Evolutionary conservation across 495 filamentous ascomycete species (phyloP).

Genomic region (Collariella sp.): DNA sequence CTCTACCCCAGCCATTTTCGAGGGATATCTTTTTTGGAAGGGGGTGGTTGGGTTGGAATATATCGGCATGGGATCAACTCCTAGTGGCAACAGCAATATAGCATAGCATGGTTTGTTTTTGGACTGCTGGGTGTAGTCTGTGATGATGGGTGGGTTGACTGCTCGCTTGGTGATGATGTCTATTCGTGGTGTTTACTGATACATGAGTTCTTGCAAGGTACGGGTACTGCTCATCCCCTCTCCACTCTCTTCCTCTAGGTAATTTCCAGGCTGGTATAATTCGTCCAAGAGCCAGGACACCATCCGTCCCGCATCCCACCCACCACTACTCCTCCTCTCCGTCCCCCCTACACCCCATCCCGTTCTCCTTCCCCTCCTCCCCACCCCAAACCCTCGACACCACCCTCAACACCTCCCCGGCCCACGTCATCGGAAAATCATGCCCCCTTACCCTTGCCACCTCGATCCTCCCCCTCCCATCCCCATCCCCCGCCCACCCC

Average conservation of each 20-base stretch:
- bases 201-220: too few relatives aligned
- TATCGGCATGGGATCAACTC: constrained; percentile 10
- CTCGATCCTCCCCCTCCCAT: not conserved
- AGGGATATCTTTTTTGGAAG: not conserved
- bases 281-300: too few relatives aligned
- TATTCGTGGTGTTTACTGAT: too few relatives aligned
- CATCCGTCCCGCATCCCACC: not conserved
- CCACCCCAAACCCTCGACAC: constrained; percentile 36
- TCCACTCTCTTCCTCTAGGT: too few relatives aligned
- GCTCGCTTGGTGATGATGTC: too few relatives aligned
- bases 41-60: not conserved
- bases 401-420: constrained; percentile 29
- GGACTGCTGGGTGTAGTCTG: too few relatives aligned
- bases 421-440: constrained; percentile 44
- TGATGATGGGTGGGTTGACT: not conserved
- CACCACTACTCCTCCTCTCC: not conserved
- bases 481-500: constrained; percentile 27
- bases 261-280: too few relatives aligned
- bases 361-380: not conserved
- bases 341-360: not conserved
- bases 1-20: constrained; percentile 11
- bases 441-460: constrained; percentile 43
- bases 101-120: not conserved
- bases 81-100: constrained; percentile 4
- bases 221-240: too few relatives aligned